Conservation (phyloP, 768 basidiomycete genomes). For the Hericium rajendrae region DNA sequence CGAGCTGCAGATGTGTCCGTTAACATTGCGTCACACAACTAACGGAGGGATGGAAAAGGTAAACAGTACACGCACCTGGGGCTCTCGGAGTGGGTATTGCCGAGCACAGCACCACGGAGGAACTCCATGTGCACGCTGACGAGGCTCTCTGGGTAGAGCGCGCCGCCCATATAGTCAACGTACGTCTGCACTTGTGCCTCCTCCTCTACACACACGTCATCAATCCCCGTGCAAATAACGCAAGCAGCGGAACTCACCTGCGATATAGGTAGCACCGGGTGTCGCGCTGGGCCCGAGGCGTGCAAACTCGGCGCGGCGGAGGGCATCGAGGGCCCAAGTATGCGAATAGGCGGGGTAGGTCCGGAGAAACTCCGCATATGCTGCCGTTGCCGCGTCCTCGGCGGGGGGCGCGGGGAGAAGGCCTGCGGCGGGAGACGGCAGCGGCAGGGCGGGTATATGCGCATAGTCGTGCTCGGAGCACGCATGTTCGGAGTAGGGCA, state of each 20-base stretch:
- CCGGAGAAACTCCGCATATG: conserved; percentile 12
- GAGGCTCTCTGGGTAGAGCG: conserved; percentile 71
- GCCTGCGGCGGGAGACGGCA: conserved; percentile 13
- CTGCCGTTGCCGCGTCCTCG: conserved; percentile 1
- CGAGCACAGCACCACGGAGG: conserved; percentile 55
- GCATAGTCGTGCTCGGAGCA: background rate
- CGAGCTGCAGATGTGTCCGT: conserved; percentile 37
- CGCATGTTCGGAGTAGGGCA: background rate
- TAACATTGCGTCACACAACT: background rate
- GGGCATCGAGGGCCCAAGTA: conserved; percentile 63
- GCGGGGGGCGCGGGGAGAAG: conserved; percentile 1
- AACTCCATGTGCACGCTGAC: conserved; percentile 63
- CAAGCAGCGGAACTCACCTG: too few relatives aligned
- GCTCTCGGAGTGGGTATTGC: conserved; percentile 80
- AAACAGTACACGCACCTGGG: conserved; percentile 41
- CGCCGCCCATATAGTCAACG: conserved; percentile 82
- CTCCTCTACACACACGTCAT: too few relatives aligned
- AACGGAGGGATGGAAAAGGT: background rate
- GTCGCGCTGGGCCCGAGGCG: background rate
- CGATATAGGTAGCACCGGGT: too few relatives aligned
- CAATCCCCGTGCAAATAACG: too few relatives aligned
- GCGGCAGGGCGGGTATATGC: background rate
- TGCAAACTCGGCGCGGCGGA: conserved; percentile 16
- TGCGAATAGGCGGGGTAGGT: conserved; percentile 44
- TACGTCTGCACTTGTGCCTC: conserved; percentile 34